Base-by-base conservation (phyloP, 2,329 filamentous ascomycete genomes). In the Curvularia lunata region DNA sequence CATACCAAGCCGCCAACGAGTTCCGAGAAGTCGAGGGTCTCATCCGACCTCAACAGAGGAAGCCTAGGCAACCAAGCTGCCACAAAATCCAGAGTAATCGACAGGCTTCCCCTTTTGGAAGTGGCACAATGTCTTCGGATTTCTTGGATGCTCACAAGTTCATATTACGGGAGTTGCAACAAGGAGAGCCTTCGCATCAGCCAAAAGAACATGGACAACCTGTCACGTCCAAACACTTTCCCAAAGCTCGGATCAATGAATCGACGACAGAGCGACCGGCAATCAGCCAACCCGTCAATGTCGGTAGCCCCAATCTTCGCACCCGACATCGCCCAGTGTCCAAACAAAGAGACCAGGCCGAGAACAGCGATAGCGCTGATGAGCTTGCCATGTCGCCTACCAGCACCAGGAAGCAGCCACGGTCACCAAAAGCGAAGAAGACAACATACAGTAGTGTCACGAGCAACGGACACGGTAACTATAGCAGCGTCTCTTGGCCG, bases 231-330 rank as follows among this genome's bases (percentile, higher is more conserved):
- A 37, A 13, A 9, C 52, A 64, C 32, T 66, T 69, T 21, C 49
- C 53, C n/a, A 58, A 62, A 9, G 62, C 66, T 46, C 62, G 60
- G 28, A 67, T 72, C 53, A 70, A 70, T 23, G 64, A 69, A 25
- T 71, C 63, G 10, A 69, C 60, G 2, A 43, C 51, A 23, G 60
- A 58, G 7, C 21, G 12, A 40, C 28, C 8, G 38, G 4, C 16
- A 28, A n/a, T 40, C 8, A 23, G 3, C 23, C 38, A 10, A 16
- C 10, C 34, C 23, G 18, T 6, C 8, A 37, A 16, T 34, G 6
- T n/a, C 28, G 37, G 62, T 10, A 48, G 32, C 32, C 32, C 38
- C 3, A 40, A 63, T 25, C 52, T 69, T 13, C 66, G 62, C n/a
- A 57, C 58, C 13, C 54, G 27, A 2, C 68, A 67, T 52, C 54